Evolutionary conservation across 2,329 filamentous ascomycete genomes (phyloP).

Genomic region (Byssochlamys sp.): DNA sequence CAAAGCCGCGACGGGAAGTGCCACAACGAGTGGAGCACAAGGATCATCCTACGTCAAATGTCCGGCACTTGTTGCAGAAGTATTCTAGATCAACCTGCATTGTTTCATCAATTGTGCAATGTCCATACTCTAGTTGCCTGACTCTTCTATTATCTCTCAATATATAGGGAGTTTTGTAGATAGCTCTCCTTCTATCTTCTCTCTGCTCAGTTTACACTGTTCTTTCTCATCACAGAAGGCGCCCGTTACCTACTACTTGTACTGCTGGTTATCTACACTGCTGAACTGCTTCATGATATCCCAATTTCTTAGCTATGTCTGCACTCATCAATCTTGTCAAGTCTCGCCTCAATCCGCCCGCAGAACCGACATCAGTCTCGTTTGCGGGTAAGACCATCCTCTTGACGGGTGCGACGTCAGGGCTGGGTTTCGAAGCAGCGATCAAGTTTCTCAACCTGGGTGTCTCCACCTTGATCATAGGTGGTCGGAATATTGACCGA

Average conservation of each 20-base stretch:
- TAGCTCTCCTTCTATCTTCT: not conserved
- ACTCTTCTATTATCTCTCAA: not conserved
- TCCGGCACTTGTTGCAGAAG: not conserved
- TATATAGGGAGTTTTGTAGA: not conserved
- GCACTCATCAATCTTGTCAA: not conserved
- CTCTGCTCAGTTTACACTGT: not conserved
- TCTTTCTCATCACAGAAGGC: not conserved
- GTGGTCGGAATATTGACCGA: constrained; percentile 35
- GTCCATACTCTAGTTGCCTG: not conserved
- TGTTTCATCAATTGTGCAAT: not conserved
- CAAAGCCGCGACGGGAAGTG: not conserved
- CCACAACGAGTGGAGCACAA: not conserved
- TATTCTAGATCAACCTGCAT: not conserved
- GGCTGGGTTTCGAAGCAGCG: constrained; percentile 43
- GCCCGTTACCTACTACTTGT: not conserved
- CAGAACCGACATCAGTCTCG: constrained; percentile 26
- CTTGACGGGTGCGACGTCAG: constrained; percentile 43
- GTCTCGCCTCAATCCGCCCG: constrained; percentile 16
- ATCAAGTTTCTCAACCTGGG: constrained; percentile 38
- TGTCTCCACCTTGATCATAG: constrained; percentile 37
- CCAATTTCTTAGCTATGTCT: not conserved
- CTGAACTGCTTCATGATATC: not conserved
- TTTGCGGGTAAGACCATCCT: constrained; percentile 40
- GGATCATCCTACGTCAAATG: not conserved
- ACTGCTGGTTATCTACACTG: not conserved